Evolutionary conservation across 441 rosid genomes (phyloP), one percentile per base, ranked within the genome.

Genomic region (Arabidopsis hybrid): DNA sequence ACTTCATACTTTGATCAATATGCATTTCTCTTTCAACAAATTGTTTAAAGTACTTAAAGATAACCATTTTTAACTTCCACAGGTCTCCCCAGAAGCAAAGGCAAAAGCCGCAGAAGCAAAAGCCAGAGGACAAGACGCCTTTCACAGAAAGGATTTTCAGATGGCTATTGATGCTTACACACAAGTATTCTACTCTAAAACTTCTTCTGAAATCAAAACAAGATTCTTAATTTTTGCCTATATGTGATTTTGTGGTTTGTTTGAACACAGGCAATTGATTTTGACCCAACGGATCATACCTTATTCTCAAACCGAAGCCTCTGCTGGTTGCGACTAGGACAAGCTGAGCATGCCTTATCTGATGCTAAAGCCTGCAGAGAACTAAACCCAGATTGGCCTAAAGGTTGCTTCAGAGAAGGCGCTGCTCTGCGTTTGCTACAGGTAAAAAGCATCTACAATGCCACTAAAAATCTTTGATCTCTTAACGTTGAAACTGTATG

Each of bases 391-490:
- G 87, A 88, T 66, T 95, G 99, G 97, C 79, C 97, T 47, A 95
- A 95, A 83, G 97, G 85, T 49, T 95, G 90, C 81, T 95, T 85
- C 72, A 84, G 97, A 73, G 99, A 95, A 88, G 99, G 99, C 2
- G 92, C 96, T 70, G 97, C 97, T 78, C 84, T 91, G 65, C 89
- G 87, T 18, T 74, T 89, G 49, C 81, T 92, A 74, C 87, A 89
- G 93, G 97, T 79, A 82, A 67, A 80, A 38, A 74, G 42, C 36
- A 38, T 73, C 51, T 60, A 14, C 32, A 31, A 7, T 52, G 17
- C 29, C 63, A 31, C 29, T n/a, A 29, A 16, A 11, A 16, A 58
- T 63, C 35, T 52, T 46, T 32, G 21, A 18, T 36, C 26, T 51
- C 55, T 40, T 8, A 21, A 58, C 18, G 21, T 16, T 7, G 43